Conservation (phyloP, 352 stramenopile genomes). For the Pythium oligandrum region DNA sequence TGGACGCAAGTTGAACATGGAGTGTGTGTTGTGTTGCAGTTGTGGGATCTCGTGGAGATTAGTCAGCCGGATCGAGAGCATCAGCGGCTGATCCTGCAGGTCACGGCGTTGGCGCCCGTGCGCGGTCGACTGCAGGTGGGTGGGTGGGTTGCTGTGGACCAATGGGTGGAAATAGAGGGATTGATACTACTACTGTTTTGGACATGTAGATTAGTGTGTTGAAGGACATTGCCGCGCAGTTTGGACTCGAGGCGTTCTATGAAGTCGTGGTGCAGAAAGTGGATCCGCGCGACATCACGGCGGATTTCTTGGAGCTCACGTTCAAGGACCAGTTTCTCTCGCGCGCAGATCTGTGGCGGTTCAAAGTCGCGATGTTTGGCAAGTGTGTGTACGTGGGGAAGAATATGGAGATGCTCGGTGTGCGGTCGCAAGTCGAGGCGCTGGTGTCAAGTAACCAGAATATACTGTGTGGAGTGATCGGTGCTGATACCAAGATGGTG, state of each 20-base stretch:
- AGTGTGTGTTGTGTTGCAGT: conserved; percentile 4
- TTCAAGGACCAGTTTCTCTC: conserved; percentile 92
- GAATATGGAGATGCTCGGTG: conserved; percentile 55
- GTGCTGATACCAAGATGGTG: conserved; percentile 95
- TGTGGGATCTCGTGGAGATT: conserved; percentile 62
- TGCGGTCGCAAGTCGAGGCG: conserved; percentile 90
- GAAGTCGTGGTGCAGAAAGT: conserved; percentile 52
- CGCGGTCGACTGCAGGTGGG: conserved; percentile 60
- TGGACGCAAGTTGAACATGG: no score
- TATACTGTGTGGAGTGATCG: conserved; percentile 91
- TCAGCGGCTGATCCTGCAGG: conserved; percentile 56
- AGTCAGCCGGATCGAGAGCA: conserved; percentile 49
- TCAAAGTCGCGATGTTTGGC: conserved; percentile 76
- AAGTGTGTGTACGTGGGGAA: conserved; percentile 78
- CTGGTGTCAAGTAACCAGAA: conserved; percentile 64
- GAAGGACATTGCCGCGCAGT: conserved; percentile 69
- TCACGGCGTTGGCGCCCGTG: conserved; percentile 56
- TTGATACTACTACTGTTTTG: neutral
- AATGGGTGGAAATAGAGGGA: neutral
- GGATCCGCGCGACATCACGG: conserved; percentile 43
- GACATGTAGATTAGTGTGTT: conserved; percentile 53
- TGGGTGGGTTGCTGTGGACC: neutral
- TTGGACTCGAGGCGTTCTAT: conserved; percentile 63
- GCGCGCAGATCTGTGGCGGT: conserved; percentile 86
- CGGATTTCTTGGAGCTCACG: conserved; percentile 86